phyloP scores from a whole-genome alignment of 2,329 filamentous ascomycete species.

The Colletotrichum graminicola region DNA sequence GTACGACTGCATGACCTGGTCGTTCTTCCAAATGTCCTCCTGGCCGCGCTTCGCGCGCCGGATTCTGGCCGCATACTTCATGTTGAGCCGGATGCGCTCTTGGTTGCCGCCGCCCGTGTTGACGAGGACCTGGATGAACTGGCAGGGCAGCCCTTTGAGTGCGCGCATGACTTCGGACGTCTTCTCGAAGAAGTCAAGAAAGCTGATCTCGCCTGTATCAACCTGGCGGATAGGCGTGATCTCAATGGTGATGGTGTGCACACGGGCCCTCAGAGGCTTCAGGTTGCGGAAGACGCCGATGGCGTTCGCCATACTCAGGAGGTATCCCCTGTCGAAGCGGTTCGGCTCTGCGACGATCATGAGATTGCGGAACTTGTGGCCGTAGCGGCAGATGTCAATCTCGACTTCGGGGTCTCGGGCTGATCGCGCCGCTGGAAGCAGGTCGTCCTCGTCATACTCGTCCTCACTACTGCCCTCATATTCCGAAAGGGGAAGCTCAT shows the following conservation, averaged over 20 bases:
- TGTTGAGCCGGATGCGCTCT: constrained; percentile 29
- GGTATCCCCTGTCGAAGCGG: constrained; percentile 48
- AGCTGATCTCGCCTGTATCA: constrained; percentile 47
- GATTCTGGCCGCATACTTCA: constrained; percentile 30
- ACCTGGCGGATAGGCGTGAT: constrained; percentile 49
- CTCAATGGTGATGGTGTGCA: constrained; percentile 59
- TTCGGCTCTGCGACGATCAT: constrained; percentile 59
- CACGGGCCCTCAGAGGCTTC: constrained; percentile 42
- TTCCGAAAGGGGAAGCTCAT: constrained; percentile 16
- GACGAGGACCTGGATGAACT: constrained; percentile 54
- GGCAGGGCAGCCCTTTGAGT: constrained; percentile 51
- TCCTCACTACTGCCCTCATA: constrained; percentile 17
- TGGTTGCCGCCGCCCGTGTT: constrained; percentile 41
- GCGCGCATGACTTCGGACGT: constrained; percentile 48
- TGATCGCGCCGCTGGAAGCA: constrained; percentile 10
- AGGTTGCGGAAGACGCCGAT: constrained; percentile 52
- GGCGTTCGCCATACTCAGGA: constrained; percentile 50
- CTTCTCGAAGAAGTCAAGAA: constrained; percentile 53
- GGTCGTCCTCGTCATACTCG: constrained; percentile 20
- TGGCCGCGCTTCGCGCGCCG: constrained; percentile 29
- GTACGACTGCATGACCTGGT: constrained; percentile 41
- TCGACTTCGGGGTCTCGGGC: constrained; percentile 41
- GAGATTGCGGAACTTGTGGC: constrained; percentile 56
- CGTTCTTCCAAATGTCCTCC: constrained; percentile 43
- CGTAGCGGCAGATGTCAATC: constrained; percentile 54